phyloP scores from a whole-genome alignment of 208 protist species.

The Wallacemonas sp. region DNA sequence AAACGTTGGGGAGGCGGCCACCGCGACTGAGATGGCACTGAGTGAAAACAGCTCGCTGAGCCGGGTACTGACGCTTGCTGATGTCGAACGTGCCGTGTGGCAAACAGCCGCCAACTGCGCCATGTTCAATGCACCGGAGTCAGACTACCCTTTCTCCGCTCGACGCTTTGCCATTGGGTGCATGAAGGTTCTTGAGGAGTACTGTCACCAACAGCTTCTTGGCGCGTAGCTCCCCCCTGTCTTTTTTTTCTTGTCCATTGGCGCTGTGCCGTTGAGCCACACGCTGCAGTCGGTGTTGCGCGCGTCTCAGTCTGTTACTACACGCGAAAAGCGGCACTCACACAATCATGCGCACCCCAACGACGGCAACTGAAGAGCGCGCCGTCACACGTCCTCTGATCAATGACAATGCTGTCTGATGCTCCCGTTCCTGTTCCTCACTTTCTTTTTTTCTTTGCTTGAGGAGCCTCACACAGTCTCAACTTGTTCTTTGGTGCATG shows the following conservation, averaged over 20 bases:
- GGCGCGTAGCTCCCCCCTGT: background rate
- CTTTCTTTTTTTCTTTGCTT: conserved; percentile 7
- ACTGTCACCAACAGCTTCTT: conserved; percentile 59
- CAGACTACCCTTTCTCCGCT: conserved; percentile 65
- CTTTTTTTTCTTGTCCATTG: conserved; percentile 1
- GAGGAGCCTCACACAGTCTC: background rate
- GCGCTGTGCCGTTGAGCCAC: no score
- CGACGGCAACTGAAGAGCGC: no score
- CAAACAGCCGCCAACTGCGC: conserved; percentile 82
- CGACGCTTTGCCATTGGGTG: conserved; percentile 56
- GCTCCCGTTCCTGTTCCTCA: conserved; percentile 5
- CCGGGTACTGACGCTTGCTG: conserved; percentile 46
- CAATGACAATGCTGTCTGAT: background rate
- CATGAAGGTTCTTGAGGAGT: conserved; percentile 50
- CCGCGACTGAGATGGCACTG: conserved; percentile 3
- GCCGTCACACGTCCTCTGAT: no score
- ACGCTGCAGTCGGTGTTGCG: no score
- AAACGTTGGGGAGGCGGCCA: background rate
- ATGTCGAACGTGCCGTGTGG: conserved; percentile 76
- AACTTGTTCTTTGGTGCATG: background rate
- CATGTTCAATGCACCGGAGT: conserved; percentile 82
- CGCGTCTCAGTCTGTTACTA: no score
- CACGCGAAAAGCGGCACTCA: no score
- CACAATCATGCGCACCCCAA: no score
- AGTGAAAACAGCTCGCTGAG: conserved; percentile 12